phyloP scores from a whole-genome alignment of 1,139 yeast species.

The Pichia sp. region DNA sequence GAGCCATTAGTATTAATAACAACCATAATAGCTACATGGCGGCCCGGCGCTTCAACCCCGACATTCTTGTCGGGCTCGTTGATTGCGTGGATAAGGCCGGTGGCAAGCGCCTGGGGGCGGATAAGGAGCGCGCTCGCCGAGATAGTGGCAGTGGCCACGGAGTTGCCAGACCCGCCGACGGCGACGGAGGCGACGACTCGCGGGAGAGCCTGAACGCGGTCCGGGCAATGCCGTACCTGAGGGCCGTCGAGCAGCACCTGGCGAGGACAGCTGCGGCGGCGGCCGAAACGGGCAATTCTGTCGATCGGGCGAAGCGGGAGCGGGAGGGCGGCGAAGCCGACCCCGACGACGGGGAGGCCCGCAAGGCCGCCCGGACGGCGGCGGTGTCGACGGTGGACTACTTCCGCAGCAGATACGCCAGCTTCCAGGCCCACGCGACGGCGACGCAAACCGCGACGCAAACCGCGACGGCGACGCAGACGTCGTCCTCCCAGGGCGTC shows the following conservation, averaged over 20 bases:
- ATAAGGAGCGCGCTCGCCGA: too few species aligned
- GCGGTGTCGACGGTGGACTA: slow-evolving; percentile 29
- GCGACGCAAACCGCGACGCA: neutral
- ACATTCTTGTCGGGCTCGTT: slow-evolving; percentile 11
- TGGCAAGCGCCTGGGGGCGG: too few species aligned
- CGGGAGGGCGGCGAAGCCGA: too few species aligned
- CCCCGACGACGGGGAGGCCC: neutral
- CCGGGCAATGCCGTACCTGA: slow-evolving; percentile 11
- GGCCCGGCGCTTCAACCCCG: slow-evolving; percentile 10
- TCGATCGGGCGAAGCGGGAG: neutral
- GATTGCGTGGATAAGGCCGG: too few species aligned
- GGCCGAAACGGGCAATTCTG: neutral
- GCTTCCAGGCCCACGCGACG: slow-evolving; percentile 9
- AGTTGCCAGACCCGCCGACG: neutral
- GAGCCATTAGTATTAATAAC: too few species aligned
- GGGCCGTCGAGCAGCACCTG: slow-evolving; percentile 2
- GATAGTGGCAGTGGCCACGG: neutral
- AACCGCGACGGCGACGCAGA: neutral
- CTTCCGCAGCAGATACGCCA: slow-evolving; percentile 33
- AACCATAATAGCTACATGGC: neutral
- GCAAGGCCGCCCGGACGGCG: too few species aligned
- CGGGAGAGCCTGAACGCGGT: slow-evolving; percentile 3
- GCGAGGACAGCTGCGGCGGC: neutral
- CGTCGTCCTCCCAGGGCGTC: slow-evolving; percentile 8
- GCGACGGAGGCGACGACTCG: neutral